Conservation (phyloP, 768 basidiomycete species). For the Leccinum obscurum region DNA sequence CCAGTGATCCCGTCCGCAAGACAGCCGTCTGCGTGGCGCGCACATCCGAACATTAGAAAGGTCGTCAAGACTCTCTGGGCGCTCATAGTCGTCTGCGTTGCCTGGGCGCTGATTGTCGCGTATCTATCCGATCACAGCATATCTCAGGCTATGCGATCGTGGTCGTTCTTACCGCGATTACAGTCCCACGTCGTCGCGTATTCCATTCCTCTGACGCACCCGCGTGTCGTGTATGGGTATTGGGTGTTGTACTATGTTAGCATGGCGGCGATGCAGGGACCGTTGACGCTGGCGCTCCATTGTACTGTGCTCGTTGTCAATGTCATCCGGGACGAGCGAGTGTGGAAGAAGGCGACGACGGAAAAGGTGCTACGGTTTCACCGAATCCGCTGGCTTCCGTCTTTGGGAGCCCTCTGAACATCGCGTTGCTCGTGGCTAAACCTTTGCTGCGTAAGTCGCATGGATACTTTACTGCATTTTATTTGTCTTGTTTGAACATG, state of each 20-base stretch:
- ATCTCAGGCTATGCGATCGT: conserved; percentile 5
- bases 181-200: conserved; percentile 23
- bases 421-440: conserved; percentile 21
- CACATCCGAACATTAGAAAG: conserved; percentile 24
- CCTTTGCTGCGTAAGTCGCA: conserved; percentile 29
- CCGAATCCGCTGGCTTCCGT: conserved; percentile 23
- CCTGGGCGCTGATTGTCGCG: conserved; percentile 22
- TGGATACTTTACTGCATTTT: not conserved
- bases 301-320: conserved; percentile 31
- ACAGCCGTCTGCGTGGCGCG: conserved; percentile 31
- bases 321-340: conserved; percentile 29
- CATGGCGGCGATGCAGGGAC: conserved; percentile 29
- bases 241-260: conserved; percentile 29
- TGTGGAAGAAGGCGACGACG: conserved; percentile 27
- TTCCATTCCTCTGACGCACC: conserved; percentile 20
- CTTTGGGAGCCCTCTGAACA: conserved; percentile 21
- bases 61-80: conserved; percentile 25
- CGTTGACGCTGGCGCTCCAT: conserved; percentile 30
- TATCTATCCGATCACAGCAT: conserved; percentile 11
- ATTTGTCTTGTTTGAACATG: not conserved
- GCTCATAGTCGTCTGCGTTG: conserved; percentile 20
- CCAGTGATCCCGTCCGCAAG: conserved; percentile 14
- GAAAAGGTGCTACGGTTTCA: conserved; percentile 12
- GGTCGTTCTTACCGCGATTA: conserved; percentile 28
- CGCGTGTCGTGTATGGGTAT: conserved; percentile 18